Base-by-base conservation (phyloP, 2,329 filamentous ascomycete genomes). In the Chaetomiaceae sp. region DNA sequence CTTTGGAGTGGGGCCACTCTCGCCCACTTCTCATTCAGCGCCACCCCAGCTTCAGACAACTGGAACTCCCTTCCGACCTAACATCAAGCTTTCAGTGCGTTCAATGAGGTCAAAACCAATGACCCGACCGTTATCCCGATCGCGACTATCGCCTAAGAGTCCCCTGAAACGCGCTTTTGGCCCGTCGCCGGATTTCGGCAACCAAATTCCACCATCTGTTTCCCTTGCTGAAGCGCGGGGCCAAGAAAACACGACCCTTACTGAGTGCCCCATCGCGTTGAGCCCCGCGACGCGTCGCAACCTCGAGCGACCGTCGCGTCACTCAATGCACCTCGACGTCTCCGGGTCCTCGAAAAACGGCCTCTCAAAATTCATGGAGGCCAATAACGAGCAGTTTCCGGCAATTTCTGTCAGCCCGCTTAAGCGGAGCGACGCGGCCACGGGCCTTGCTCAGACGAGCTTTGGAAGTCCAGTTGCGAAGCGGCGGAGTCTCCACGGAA, bases 401-500 rank as follows among this genome's bases (percentile, higher is more conserved):
- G 75, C 80, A 16, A 75, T 80, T 18, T 82, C 84, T 56, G 84
- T 86, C 5, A 96, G 92, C 66, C 91, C 92, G 5, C 74, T 97
- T 62, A 96, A 97, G 77, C 85, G 94, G 62, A 92, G 87, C 65
- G 92, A 97, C 73, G 86, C 88, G 38, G 86, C 86, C 47, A 92
- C 95, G 87, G 90, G 89, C 64, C 73, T 95, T 44, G 91, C 95
- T 64, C 86, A 89, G 58, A 78, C 84, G 25, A 86, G 80, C 62
- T 77, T 87, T 51, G 88, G 88, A 61, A 96, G 89, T 65, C 92
- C 94, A 0, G 88, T 92, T 55, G 89, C 91, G 42, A 96, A 96
- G 75, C 82, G 94, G 60, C 84, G 94, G 64, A 96, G 91, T 70
- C 72, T 95, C 62, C 89, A 96, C 67, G 86, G 86, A 45, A 80